phyloP scores from a whole-genome alignment of 108 stramenopile genomes.

The Skeletonema potamos region DNA sequence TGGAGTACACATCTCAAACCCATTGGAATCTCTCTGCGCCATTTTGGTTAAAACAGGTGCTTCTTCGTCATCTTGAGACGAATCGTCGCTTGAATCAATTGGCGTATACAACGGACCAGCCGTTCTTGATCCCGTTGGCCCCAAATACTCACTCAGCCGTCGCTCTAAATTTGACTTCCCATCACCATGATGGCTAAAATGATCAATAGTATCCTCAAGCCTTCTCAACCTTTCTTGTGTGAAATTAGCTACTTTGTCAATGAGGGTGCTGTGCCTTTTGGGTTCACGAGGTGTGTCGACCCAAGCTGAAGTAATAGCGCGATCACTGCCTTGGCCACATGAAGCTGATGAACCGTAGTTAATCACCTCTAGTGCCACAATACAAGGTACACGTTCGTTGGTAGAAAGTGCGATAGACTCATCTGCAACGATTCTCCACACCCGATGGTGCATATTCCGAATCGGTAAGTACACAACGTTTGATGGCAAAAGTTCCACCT shows the following conservation, averaged over 20 bases:
- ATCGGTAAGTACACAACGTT: slow-evolving; percentile 87
- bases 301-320: slow-evolving; percentile 24
- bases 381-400: slow-evolving; percentile 93
- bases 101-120: slow-evolving; percentile 8
- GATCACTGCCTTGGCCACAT: slow-evolving; percentile 15
- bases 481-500: slow-evolving; percentile 73
- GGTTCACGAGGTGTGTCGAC: slow-evolving; percentile 58
- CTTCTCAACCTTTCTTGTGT: slow-evolving; percentile 52
- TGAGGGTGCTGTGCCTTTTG: slow-evolving; percentile 65
- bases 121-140: slow-evolving; percentile 8
- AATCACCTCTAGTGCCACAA: slow-evolving; percentile 90
- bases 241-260: slow-evolving; percentile 65
- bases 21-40: slow-evolving; percentile 6
- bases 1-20: slow-evolving; percentile 21
- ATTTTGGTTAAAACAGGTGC: slow-evolving; percentile 5
- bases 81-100: slow-evolving; percentile 1
- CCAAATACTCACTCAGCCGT: slow-evolving; percentile 34
- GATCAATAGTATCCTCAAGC: slow-evolving; percentile 56
- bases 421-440: slow-evolving; percentile 81
- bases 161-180: slow-evolving; percentile 22
- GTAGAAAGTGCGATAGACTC: slow-evolving; percentile 89
- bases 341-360: slow-evolving; percentile 43
- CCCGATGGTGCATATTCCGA: slow-evolving; percentile 69
- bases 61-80: slow-evolving; percentile 17
- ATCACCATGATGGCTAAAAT: slow-evolving; percentile 38